Percentiles rank a stretch among this genome's conserved stretches.
These are phyloP conservation scores for Leishmania turanica DNA, from an alignment of 208 protist genomes.

Conservation along the genomic window DNA sequence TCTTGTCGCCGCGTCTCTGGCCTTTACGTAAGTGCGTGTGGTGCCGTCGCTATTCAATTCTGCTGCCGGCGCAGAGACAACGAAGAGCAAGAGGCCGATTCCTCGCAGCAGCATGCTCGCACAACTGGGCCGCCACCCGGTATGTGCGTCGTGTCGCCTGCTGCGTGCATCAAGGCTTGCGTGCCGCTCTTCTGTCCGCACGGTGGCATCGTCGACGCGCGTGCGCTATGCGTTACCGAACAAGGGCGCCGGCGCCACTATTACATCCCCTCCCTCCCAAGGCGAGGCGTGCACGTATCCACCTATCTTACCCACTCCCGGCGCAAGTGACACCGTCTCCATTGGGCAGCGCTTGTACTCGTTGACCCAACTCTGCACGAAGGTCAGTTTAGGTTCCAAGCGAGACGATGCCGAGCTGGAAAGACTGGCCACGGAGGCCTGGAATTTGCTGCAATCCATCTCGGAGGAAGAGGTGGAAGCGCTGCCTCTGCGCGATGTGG, in stretches of 20 bases:
- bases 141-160: background rate
- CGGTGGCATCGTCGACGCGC: background rate
- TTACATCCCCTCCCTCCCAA: background rate
- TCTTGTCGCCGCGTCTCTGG: background rate
- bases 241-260: background rate
- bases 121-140: background rate
- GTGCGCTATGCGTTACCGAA: background rate
- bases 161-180: background rate
- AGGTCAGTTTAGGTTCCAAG: background rate
- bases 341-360: conserved; percentile 28
- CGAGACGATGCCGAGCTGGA: conserved; percentile 5
- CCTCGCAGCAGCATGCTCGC: background rate
- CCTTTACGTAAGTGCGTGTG: background rate
- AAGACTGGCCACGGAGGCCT: conserved; percentile 46
- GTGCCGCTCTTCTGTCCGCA: background rate
- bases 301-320: background rate
- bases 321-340: background rate
- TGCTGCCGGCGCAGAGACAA: background rate
- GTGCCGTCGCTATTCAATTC: background rate
- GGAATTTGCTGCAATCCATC: conserved; percentile 53
- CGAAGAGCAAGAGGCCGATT: background rate
- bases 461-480: conserved; percentile 39
- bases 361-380: conserved; percentile 22
- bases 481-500: conserved; percentile 33
- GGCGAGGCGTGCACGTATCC: background rate